Conservation (phyloP, 805 yeast genomes). For the Komagataella kurtzmanii region DNA sequence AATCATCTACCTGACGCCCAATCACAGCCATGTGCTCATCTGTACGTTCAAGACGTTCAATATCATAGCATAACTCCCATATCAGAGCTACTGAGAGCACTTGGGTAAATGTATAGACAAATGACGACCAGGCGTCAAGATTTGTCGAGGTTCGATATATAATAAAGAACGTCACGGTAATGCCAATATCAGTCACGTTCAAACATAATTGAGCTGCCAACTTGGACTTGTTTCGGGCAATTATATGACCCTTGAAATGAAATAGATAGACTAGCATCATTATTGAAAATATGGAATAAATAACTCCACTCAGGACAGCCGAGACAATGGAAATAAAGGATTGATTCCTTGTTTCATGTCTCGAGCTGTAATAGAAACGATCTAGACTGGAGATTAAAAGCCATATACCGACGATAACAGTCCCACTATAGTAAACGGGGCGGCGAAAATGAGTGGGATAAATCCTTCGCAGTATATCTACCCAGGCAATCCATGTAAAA, state of each 20-base stretch:
- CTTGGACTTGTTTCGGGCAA: slow-evolving; percentile 17
- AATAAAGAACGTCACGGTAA: slow-evolving; percentile 20
- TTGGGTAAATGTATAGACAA: slow-evolving; percentile 30
- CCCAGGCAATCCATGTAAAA: slow-evolving; percentile 39
- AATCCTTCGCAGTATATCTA: slow-evolving; percentile 28
- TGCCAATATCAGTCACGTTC: slow-evolving; percentile 21
- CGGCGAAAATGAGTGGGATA: slow-evolving; percentile 2
- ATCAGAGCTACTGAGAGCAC: slow-evolving; percentile 37
- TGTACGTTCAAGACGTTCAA: slow-evolving; percentile 32
- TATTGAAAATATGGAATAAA: background rate
- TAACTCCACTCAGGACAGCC: background rate
- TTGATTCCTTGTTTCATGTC: background rate
- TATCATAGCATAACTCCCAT: slow-evolving; percentile 57
- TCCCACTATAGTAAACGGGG: slow-evolving; percentile 11
- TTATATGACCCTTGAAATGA: slow-evolving; percentile 1
- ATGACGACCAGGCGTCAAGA: slow-evolving; percentile 36
- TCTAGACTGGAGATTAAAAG: slow-evolving; percentile 11
- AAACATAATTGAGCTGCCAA: slow-evolving; percentile 33
- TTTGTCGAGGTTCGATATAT: slow-evolving; percentile 18
- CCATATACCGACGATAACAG: slow-evolving; percentile 15
- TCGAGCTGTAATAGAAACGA: slow-evolving; percentile 5
- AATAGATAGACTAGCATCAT: background rate
- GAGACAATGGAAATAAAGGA: background rate
- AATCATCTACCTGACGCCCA: slow-evolving; percentile 46
- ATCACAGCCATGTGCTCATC: slow-evolving; percentile 43